Evolutionary conservation across 352 stramenopile species (phyloP).

Genomic region (Globisporangium irregulare): DNA sequence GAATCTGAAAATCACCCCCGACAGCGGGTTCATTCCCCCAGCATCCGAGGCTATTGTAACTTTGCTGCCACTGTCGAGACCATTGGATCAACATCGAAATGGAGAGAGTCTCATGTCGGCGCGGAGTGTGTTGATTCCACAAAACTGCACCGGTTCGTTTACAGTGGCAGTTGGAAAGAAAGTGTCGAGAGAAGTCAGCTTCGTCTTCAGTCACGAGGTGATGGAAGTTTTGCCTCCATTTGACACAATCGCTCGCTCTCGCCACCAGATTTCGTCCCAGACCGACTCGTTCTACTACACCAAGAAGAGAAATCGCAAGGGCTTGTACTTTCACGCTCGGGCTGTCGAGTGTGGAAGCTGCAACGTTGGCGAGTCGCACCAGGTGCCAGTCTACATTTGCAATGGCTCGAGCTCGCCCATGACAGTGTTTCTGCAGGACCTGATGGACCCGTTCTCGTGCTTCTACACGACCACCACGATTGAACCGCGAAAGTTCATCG

Average conservation of each 20-base stretch:
- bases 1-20: slow-evolving; percentile 48
- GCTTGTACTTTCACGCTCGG: slow-evolving; percentile 80
- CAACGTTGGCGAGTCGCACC: slow-evolving; percentile 65
- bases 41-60: slow-evolving; percentile 44
- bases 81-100: slow-evolving; percentile 25
- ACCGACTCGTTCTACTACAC: slow-evolving; percentile 87
- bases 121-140: slow-evolving; percentile 8
- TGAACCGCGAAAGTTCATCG: slow-evolving; percentile 82
- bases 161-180: slow-evolving; percentile 51
- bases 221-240: slow-evolving; percentile 48
- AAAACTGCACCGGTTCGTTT: slow-evolving; percentile 67
- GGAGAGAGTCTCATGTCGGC: slow-evolving; percentile 10
- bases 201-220: slow-evolving; percentile 48
- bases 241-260: slow-evolving; percentile 54
- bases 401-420: slow-evolving; percentile 78
- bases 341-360: slow-evolving; percentile 82
- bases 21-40: slow-evolving; percentile 38
- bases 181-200: slow-evolving; percentile 57
- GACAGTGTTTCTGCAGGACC: slow-evolving; percentile 80
- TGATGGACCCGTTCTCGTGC: slow-evolving; percentile 77
- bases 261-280: slow-evolving; percentile 65
- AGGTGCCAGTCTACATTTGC: slow-evolving; percentile 85
- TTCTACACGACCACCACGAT: slow-evolving; percentile 74
- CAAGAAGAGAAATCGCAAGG: slow-evolving; percentile 66
- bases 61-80: slow-evolving; percentile 51